phyloP scores from a whole-genome alignment of 1,284 basidiomycete species.

The Tylopilus sp. region DNA sequence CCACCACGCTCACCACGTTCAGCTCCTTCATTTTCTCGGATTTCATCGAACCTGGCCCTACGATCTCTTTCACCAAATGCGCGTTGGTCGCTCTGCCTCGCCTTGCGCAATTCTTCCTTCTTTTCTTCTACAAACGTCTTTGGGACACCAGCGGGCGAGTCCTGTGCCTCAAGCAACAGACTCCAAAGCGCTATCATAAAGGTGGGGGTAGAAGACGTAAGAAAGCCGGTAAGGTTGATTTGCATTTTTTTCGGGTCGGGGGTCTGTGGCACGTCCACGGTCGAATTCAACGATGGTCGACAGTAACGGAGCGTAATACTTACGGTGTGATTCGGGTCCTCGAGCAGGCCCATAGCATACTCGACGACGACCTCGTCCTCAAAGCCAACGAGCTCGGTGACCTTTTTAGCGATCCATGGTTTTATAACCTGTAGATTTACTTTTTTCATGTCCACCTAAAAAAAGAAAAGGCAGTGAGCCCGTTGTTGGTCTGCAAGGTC shows the following conservation, averaged over 20 bases:
- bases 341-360: slow-evolving; percentile 89
- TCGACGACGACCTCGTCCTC: slow-evolving; percentile 98
- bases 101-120: slow-evolving; percentile 85
- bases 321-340: slow-evolving; percentile 81
- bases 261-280: slow-evolving; percentile 43
- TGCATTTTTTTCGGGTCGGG: slow-evolving; percentile 96
- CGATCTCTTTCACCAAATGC: slow-evolving; percentile 69
- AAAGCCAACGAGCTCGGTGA: slow-evolving; percentile 84
- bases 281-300: neutral
- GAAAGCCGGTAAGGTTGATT: slow-evolving; percentile 88
- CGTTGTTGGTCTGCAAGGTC: neutral
- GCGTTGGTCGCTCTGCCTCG: slow-evolving; percentile 65
- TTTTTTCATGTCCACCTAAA: slow-evolving; percentile 85
- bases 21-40: slow-evolving; percentile 51
- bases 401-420: slow-evolving; percentile 91
- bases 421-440: slow-evolving; percentile 86
- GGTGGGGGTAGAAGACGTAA: slow-evolving; percentile 70
- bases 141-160: slow-evolving; percentile 85
- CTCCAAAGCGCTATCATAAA: slow-evolving; percentile 92
- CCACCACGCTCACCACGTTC: slow-evolving; percentile 48
- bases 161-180: slow-evolving; percentile 85
- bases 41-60: slow-evolving; percentile 62
- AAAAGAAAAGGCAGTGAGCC: neutral
- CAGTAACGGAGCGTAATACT: slow-evolving; percentile 23
- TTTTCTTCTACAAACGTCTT: slow-evolving; percentile 93